These are phyloP conservation scores for Xylariaceae sp. DNA, from an alignment of 2,329 filamentous ascomycete genomes.

Conservation along the genomic window DNA sequence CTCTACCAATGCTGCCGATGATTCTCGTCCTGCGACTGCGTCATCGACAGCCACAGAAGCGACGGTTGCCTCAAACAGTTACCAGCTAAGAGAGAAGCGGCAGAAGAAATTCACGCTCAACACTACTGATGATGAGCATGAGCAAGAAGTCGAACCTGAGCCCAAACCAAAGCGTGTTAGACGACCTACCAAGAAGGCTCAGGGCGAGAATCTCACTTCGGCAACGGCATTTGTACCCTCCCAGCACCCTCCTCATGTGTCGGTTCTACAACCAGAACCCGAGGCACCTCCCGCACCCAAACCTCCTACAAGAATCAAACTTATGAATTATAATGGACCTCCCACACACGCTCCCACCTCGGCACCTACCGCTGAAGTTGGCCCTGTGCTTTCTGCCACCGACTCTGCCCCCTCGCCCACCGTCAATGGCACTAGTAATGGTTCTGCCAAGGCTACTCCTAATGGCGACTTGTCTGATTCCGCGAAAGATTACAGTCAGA, in stretches of 20 bases:
- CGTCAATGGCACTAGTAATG: constrained; percentile 6
- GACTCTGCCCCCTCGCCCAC: not conserved
- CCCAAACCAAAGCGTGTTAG: constrained; percentile 26
- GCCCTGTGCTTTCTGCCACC: not conserved
- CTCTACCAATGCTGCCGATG: constrained; percentile 34
- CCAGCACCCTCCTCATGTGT: constrained; percentile 4
- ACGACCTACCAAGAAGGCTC: constrained; percentile 24
- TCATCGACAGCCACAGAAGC: constrained; percentile 48
- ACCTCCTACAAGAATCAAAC: constrained; percentile 27
- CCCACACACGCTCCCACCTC: constrained; percentile 7
- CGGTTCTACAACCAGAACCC: constrained; percentile 6
- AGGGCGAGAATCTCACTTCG: constrained; percentile 15
- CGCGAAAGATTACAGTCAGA: constrained; percentile 53
- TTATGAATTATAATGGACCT: constrained; percentile 27
- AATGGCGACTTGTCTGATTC: constrained; percentile 34
- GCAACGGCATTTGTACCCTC: constrained; percentile 6
- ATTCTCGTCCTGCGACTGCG: constrained; percentile 48
- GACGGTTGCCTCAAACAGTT: constrained; percentile 48
- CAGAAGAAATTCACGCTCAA: constrained; percentile 51
- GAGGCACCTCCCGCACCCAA: constrained; percentile 12
- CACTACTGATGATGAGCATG: constrained; percentile 37
- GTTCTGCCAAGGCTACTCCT: constrained; percentile 13
- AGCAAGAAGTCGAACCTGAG: constrained; percentile 20
- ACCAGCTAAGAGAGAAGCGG: constrained; percentile 49
- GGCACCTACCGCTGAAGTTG: constrained; percentile 4